Conservation (phyloP, 2,329 filamentous ascomycete genomes). For the Alternaria consortialis region DNA sequence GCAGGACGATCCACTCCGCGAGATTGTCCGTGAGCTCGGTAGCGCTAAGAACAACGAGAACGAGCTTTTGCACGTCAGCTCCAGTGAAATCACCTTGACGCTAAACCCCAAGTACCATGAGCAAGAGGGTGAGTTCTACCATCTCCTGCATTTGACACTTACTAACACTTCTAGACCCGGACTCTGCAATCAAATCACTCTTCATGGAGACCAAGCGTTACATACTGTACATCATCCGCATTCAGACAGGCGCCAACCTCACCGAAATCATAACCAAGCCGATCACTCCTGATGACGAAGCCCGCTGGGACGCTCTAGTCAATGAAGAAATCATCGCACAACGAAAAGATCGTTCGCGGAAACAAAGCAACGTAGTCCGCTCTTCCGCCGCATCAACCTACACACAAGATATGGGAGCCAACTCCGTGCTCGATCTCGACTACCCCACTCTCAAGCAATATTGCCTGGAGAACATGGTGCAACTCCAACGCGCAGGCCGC, state of each 20-base stretch:
- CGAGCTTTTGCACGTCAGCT: conserved; percentile 86
- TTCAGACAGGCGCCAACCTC: conserved; percentile 91
- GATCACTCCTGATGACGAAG: conserved; percentile 85
- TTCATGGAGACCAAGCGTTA: conserved; percentile 99
- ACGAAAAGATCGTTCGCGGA: conserved; percentile 60
- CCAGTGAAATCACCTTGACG: conserved; percentile 89
- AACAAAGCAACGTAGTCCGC: conserved; percentile 61
- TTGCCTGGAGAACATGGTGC: conserved; percentile 91
- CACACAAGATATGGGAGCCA: conserved; percentile 58
- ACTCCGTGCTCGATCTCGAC: conserved; percentile 81
- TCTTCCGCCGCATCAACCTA: conserved; percentile 91
- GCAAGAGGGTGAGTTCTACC: conserved; percentile 67
- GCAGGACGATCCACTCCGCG: conserved; percentile 86
- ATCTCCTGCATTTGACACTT: neutral
- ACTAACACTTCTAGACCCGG: conserved; percentile 71
- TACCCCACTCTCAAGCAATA: conserved; percentile 94
- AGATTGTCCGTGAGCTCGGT: conserved; percentile 91
- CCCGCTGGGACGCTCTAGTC: conserved; percentile 83
- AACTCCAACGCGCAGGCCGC: conserved; percentile 84
- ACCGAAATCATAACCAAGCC: conserved; percentile 95
- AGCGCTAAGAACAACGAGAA: conserved; percentile 96
- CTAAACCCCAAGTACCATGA: conserved; percentile 90
- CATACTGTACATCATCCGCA: conserved; percentile 95
- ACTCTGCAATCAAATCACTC: conserved; percentile 87
- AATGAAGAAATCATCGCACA: conserved; percentile 74